Conservation (phyloP, 495 filamentous ascomycete species). For the Annulohypoxylon stygium region DNA sequence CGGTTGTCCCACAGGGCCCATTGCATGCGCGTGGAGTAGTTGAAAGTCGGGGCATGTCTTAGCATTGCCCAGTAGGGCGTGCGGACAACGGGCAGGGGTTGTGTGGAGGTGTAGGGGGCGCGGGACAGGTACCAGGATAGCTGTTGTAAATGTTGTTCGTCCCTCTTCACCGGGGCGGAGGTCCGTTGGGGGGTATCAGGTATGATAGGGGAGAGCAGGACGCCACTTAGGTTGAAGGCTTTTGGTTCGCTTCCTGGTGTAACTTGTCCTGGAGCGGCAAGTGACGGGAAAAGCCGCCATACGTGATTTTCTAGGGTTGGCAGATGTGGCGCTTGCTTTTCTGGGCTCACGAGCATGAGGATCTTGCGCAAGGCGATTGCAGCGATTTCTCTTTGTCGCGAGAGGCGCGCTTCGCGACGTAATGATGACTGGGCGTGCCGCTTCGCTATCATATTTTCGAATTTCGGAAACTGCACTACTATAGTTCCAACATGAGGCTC, state of each 20-base stretch:
- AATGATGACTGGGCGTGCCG: constrained; percentile 28
- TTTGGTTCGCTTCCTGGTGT: constrained; percentile 43
- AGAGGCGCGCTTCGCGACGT: constrained; percentile 47
- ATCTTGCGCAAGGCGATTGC: constrained; percentile 57
- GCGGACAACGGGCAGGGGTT: constrained; percentile 35
- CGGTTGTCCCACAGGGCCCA: constrained; percentile 82
- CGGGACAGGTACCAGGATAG: constrained; percentile 58
- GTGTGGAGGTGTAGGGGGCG: constrained; percentile 53
- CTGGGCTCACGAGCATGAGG: constrained; percentile 56
- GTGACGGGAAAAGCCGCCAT: constrained; percentile 54
- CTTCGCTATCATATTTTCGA: constrained; percentile 32
- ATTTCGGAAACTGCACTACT: constrained; percentile 56
- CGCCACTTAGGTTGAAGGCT: constrained; percentile 67
- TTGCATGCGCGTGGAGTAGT: constrained; percentile 43
- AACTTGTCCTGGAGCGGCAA: constrained; percentile 35
- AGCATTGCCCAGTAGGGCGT: constrained; percentile 15
- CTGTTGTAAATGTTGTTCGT: constrained; percentile 1
- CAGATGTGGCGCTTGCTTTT: constrained; percentile 49
- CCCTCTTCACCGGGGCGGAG: neutral
- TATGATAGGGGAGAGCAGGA: constrained; percentile 65
- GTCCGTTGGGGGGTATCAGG: neutral
- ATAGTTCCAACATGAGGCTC: constrained; percentile 57
- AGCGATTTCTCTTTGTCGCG: constrained; percentile 54
- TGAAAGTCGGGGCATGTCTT: constrained; percentile 13
- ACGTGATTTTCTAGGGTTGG: constrained; percentile 54